A percentile compares a stretch with the other conserved stretches of the same genome.
Evolutionary conservation across 2,329 filamentous ascomycete genomes (phyloP).

Genomic region (Penicillium brasilianum): DNA sequence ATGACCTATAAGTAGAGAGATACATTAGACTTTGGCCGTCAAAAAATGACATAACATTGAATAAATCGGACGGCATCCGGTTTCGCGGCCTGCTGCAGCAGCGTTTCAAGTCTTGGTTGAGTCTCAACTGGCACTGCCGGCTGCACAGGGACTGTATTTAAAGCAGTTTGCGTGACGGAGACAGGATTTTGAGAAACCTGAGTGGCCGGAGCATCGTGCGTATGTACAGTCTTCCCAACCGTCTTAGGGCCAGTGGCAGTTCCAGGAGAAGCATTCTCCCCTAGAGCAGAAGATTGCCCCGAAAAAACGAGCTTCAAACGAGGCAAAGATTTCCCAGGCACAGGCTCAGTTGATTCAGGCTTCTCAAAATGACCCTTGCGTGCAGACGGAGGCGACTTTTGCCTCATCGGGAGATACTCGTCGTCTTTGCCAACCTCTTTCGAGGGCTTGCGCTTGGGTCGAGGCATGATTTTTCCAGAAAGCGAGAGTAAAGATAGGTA

Average conservation of each 20-base stretch:
- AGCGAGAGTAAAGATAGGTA: not conserved
- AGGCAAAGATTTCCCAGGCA: not conserved
- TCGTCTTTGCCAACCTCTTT: not conserved
- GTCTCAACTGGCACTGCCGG: not conserved
- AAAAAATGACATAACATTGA: not conserved
- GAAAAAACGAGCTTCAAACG: not conserved
- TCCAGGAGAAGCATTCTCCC: not conserved
- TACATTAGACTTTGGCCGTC: not conserved
- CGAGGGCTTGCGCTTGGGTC: not conserved
- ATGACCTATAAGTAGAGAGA: constrained; percentile 67
- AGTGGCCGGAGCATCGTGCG: no score
- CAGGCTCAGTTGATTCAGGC: no score
- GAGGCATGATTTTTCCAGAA: not conserved
- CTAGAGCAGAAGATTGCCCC: not conserved
- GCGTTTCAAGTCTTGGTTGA: not conserved
- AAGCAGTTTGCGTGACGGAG: not conserved
- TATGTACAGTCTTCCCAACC: not conserved
- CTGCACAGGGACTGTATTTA: not conserved
- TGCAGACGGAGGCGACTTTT: no score
- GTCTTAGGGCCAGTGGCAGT: no score
- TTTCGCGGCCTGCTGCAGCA: not conserved
- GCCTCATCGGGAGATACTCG: not conserved
- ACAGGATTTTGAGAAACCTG: not conserved
- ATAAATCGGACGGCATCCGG: constrained; percentile 4
- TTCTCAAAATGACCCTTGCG: no score